phyloP scores from a whole-genome alignment of 169 alveolate species.

The Miamiensis avidus region DNA sequence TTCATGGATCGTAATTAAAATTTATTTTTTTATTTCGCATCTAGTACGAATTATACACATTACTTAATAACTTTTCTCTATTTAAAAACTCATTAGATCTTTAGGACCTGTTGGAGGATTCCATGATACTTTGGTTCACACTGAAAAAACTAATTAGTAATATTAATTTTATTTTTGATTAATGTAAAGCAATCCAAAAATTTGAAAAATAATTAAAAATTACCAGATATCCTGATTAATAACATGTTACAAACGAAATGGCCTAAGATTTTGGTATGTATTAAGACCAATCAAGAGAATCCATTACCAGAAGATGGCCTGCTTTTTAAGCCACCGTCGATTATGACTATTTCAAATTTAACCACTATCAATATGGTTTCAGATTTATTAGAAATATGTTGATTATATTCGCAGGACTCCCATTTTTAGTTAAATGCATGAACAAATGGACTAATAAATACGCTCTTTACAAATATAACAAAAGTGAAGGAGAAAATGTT shows the following conservation, averaged over 20 bases:
- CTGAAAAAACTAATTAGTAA: background rate
- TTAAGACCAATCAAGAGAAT: conserved; percentile 3
- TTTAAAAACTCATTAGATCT: background rate
- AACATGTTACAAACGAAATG: conserved; percentile 22
- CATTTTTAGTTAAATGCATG: background rate
- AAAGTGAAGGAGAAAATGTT: too few species aligned
- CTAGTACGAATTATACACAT: background rate
- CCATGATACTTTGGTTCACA: conserved; percentile 49
- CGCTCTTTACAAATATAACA: background rate
- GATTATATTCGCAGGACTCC: conserved; percentile 3
- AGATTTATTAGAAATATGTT: conserved; percentile 21
- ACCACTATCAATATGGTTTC: conserved; percentile 21
- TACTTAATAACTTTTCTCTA: background rate
- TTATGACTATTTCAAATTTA: conserved; percentile 22
- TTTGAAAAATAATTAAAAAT: too few species aligned
- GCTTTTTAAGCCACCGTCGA: conserved; percentile 16
- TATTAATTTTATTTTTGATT: too few species aligned
- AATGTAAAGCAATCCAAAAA: too few species aligned
- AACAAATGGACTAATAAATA: too few species aligned
- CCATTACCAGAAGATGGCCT: conserved; percentile 10
- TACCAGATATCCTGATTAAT: too few species aligned
- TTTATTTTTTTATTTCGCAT: background rate
- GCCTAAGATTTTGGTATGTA: conserved; percentile 8
- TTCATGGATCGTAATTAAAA: conserved; percentile 1
- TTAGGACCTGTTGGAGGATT: conserved; percentile 41